Evolutionary conservation across 116 monocot genomes (phyloP).

Genomic region (Iris pallida): DNA sequence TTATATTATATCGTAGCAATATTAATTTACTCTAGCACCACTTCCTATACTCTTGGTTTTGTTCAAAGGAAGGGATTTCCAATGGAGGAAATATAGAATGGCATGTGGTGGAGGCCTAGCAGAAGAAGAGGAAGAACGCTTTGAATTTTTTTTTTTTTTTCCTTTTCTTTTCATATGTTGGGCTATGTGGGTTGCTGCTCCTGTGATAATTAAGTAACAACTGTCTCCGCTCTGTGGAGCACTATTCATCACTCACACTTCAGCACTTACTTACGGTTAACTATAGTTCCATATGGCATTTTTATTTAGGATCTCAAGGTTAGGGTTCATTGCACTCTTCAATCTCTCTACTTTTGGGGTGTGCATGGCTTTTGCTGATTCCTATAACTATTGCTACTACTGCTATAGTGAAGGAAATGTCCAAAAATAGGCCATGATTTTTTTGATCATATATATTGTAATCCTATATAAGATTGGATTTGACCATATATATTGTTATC

Average conservation of each 20-base stretch:
- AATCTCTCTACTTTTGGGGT: neutral
- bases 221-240: neutral
- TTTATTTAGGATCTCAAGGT: neutral
- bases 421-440: too few species aligned
- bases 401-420: too few species aligned
- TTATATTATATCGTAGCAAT: neutral
- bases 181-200: neutral
- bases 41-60: slow-evolving; percentile 4
- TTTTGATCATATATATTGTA: too few species aligned
- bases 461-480: too few species aligned
- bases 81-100: neutral
- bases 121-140: neutral
- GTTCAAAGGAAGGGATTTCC: slow-evolving; percentile 3
- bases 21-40: neutral
- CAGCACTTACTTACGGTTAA: neutral
- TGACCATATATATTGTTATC: too few species aligned
- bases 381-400: neutral
- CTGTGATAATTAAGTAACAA: neutral
- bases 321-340: neutral
- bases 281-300: neutral
- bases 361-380: neutral
- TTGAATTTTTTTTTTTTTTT: too few species aligned
- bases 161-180: neutral
- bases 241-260: neutral
- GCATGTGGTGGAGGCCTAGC: slow-evolving; percentile 1